Base-by-base conservation (phyloP, 2,329 filamentous ascomycete species). In the Paracamarosporium sp. region DNA sequence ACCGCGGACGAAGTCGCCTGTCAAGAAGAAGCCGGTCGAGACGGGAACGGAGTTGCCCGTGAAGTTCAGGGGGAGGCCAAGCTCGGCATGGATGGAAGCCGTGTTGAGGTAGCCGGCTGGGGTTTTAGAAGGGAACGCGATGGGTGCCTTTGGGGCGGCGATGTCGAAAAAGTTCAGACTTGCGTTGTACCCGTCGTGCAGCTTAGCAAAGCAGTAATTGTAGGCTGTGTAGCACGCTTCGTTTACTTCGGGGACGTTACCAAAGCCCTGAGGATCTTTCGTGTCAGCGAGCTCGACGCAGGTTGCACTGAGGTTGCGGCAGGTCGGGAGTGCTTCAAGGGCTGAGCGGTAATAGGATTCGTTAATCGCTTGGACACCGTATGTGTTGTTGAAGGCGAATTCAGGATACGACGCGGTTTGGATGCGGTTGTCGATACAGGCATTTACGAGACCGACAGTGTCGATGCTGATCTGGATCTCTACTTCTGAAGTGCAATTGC, bases 51-150 rank as follows among this genome's bases (percentile, higher is more conserved):
- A 48, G 27, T 54, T 54, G 5, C 61, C 61, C 1, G 61, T 63
- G 45, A 80, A 87, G 70, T 88, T 87, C 24, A 87, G 69, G 0
- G 83, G 83, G 0, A 85, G 82, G 6, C 86, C 86, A 1, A 88
- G 78, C 0, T 83, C 85, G 4, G 72, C 70, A 62, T 87, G 85
- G 1, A 86, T 82, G 63, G 80, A 79, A 9, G 78, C 73, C 57
- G 83, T 79, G 67, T 83, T 85, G 48, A 89, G 75, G 68, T 81
- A 88, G 2, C 82, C 82, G 5, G 80, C 67, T 66, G 79, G 80
- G 65, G 82, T 84, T 24, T 57, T 60, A 17, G 40, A 56, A 8
- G 51, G 62, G 46, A 55, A 63, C 2, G 53, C 33, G 41, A 55
- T 43, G 35, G 55, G 57, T 9, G 25, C 13, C 7, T 44, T 47